Percentiles rank a stretch among this genome's conserved stretches.
Conservation (phyloP, 495 filamentous ascomycete species). For the Articulospora tetracladia region DNA sequence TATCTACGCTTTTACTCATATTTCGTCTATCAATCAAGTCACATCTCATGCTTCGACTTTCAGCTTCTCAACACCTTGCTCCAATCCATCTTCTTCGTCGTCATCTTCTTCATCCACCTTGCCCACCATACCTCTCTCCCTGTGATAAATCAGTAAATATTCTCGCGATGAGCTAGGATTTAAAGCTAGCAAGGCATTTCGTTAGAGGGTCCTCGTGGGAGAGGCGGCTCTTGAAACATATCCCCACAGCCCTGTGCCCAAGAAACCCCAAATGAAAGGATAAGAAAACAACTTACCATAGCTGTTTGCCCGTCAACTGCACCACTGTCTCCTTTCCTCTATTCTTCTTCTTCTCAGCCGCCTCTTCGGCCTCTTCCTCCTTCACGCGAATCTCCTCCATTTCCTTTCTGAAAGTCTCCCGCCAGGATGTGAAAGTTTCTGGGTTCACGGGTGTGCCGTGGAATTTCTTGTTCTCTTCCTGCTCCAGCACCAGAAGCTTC, state of each 20-base stretch:
- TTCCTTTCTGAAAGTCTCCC: conserved; percentile 72
- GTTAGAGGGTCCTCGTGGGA: no score
- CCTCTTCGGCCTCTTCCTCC: conserved; percentile 65
- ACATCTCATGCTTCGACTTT: conserved; percentile 51
- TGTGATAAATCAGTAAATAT: no score
- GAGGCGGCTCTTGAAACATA: no score
- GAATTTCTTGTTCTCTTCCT: conserved; percentile 95
- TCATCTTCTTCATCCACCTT: conserved; percentile 73
- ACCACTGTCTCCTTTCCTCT: conserved; percentile 52
- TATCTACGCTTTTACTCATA: conserved; percentile 14
- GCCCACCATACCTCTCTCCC: conserved; percentile 70
- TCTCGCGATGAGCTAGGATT: no score
- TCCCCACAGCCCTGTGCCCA: no score
- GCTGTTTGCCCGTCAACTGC: conserved; percentile 71
- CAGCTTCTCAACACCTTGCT: conserved; percentile 61
- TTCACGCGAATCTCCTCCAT: conserved; percentile 64
- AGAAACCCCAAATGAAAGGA: no score
- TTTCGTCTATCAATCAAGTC: neutral
- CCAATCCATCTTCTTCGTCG: conserved; percentile 46
- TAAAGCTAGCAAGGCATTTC: no score
- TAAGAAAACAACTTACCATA: no score
- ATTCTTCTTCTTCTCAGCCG: conserved; percentile 75
- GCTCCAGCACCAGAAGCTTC: conserved; percentile 66
- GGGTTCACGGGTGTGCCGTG: conserved; percentile 81
- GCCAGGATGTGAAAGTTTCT: conserved; percentile 82